Evolutionary conservation across 208 protist genomes (phyloP), one percentile per base, ranked within the genome.

Genomic region (Strigomonas culicis): DNA sequence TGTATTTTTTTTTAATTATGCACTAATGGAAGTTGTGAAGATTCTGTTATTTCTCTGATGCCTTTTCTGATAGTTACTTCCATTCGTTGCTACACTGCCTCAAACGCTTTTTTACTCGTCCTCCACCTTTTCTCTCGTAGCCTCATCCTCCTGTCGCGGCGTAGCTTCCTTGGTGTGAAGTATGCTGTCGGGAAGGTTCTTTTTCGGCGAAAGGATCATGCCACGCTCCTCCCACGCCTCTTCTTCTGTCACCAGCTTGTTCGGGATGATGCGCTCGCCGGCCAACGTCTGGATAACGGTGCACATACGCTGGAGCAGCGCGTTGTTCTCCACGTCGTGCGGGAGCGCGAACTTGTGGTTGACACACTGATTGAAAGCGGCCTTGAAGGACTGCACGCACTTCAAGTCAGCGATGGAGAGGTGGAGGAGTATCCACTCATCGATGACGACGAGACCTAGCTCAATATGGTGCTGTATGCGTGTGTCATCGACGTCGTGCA

Each of bases 391-490:
- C n/a, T 78, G 58, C 24, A 94, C 60, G n/a, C 72, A 65, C 46
- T 88, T 75, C 22, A 96, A 11, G 75, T 86, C 15, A 57, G 62
- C 60, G 70, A 77, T 4, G 1, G 71, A 72, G 4, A 71, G 61
- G 52, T 82, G 90, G 34, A 93, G 87, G 46, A 80, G 72, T n/a
- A 96, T 75, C 86, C 90, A 96, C 15, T 74, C 74, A 55, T 92
- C 79, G 19, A 94, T 57, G 4, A 84, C 60, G 25, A 52, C 82
- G 7, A 95, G 69, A 36, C 74, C 75, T 11, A 94, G 61, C 15
- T 91, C 78, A 43, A 83, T 56, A 10, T 25, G 57, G 70, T 56
- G 41, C 13, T 51, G 24, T 0, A 11, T 39, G 68, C 44, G 63
- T 85, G 91, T 11, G 77, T 77, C 17, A 90, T 57, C 11, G 67